A percentile compares a stretch with the other conserved stretches of the same genome.
These are phyloP conservation scores for Cystobasidiaceae sp. DNA, from an alignment of 1,284 basidiomycete species.

Conservation along the genomic window DNA sequence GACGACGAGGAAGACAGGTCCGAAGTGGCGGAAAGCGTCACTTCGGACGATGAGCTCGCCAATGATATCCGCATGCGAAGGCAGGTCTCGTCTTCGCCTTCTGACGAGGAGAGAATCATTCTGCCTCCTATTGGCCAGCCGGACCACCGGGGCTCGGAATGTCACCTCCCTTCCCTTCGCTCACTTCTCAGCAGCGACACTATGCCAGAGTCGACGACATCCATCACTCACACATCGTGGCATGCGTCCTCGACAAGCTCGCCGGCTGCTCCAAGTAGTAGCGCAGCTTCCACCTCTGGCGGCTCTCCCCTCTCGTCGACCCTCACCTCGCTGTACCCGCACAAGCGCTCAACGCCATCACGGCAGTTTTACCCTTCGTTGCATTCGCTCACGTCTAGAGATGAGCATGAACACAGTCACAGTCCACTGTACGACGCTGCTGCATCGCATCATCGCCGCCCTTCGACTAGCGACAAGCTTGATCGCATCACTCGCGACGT, in stretches of 20 bases:
- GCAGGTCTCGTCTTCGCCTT: not conserved
- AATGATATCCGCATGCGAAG: not conserved
- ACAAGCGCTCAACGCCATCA: slow-evolving; percentile 26
- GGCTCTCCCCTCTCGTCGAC: not conserved
- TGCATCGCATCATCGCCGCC: slow-evolving; percentile 1
- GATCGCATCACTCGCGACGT: slow-evolving; percentile 29
- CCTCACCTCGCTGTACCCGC: not conserved
- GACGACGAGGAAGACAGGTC: slow-evolving; percentile 2
- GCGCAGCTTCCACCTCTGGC: not conserved
- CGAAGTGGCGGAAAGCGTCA: slow-evolving; percentile 3
- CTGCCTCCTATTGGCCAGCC: slow-evolving; percentile 18
- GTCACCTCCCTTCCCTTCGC: slow-evolving; percentile 24
- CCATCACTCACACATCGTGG: not conserved
- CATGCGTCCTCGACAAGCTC: not conserved
- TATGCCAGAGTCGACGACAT: too few relatives aligned
- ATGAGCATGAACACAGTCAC: not conserved
- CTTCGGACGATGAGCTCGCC: too few relatives aligned
- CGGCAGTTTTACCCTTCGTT: slow-evolving; percentile 27
- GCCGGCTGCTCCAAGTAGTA: not conserved
- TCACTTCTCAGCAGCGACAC: slow-evolving; percentile 17
- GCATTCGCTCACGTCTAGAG: slow-evolving; percentile 2
- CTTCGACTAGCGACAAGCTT: slow-evolving; percentile 20
- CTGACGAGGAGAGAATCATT: slow-evolving; percentile 5
- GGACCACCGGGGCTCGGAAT: slow-evolving; percentile 19
- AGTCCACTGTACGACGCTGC: not conserved